These are phyloP conservation scores for Cladosporium velox DNA, from an alignment of 2,329 filamentous ascomycete species.

Conservation along the genomic window DNA sequence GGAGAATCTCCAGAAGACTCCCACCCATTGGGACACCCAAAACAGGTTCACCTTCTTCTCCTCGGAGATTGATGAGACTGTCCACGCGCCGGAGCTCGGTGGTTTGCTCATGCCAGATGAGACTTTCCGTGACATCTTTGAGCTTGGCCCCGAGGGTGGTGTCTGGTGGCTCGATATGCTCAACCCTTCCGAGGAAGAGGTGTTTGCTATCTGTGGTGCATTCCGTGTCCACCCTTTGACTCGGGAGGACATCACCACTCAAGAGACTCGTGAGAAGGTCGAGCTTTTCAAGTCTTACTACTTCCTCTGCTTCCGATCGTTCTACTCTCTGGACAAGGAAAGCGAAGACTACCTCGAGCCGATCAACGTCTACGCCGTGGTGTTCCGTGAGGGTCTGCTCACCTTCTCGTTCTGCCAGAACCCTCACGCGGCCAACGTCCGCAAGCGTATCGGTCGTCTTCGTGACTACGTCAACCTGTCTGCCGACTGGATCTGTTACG, in stretches of 20 bases:
- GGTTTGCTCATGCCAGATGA: slow-evolving; percentile 88
- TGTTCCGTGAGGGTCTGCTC: slow-evolving; percentile 91
- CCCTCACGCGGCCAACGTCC: slow-evolving; percentile 82
- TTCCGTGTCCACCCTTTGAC: slow-evolving; percentile 96
- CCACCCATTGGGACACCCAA: slow-evolving; percentile 41
- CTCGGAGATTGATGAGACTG: slow-evolving; percentile 88
- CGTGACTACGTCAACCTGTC: slow-evolving; percentile 94
- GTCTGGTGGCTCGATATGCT: slow-evolving; percentile 99
- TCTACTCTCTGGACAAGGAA: slow-evolving; percentile 77
- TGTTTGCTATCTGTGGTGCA: slow-evolving; percentile 84
- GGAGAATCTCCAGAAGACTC: slow-evolving; percentile 28
- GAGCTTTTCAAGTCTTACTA: slow-evolving; percentile 98
- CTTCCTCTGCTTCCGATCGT: slow-evolving; percentile 95
- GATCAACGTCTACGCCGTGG: slow-evolving; percentile 94
- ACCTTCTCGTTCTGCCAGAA: slow-evolving; percentile 93
- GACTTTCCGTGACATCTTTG: slow-evolving; percentile 84
- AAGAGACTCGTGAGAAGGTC: slow-evolving; percentile 97
- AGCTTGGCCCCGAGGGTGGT: slow-evolving; percentile 68
- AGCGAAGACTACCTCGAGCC: slow-evolving; percentile 86
- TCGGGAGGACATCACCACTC: slow-evolving; percentile 91
- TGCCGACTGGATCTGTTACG: slow-evolving; percentile 99
- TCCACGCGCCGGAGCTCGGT: slow-evolving; percentile 85
- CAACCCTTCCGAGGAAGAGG: slow-evolving; percentile 84
- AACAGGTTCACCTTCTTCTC: slow-evolving; percentile 97
- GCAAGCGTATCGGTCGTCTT: slow-evolving; percentile 85